These are phyloP conservation scores for Colletotrichum acutatum DNA, from an alignment of 2,329 filamentous ascomycete species.

Conservation along the genomic window DNA sequence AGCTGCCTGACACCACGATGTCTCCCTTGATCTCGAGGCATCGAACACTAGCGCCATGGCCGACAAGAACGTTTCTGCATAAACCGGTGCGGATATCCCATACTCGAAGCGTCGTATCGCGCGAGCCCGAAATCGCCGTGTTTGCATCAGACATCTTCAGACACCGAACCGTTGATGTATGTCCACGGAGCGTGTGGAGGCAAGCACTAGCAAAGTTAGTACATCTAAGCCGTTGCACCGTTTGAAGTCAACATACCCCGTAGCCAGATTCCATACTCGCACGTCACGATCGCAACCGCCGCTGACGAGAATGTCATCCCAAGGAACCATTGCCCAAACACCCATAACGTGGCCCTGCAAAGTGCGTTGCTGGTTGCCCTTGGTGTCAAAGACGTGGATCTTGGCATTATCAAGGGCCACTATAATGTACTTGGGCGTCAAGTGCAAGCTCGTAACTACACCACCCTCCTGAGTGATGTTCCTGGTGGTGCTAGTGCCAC, in stretches of 20 bases:
- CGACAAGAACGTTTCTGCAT: slow-evolving; percentile 91
- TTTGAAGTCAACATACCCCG: slow-evolving; percentile 73
- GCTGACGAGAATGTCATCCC: slow-evolving; percentile 94
- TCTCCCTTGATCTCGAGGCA: slow-evolving; percentile 97
- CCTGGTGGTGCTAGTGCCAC: slow-evolving; percentile 83
- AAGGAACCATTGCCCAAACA: slow-evolving; percentile 99
- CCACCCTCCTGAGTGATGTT: slow-evolving; percentile 97
- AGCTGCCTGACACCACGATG: slow-evolving; percentile 96
- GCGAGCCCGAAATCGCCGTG: slow-evolving; percentile 94
- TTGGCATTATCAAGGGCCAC: slow-evolving; percentile 98
- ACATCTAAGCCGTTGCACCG: not conserved
- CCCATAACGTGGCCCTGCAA: slow-evolving; percentile 98
- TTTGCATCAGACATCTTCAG: slow-evolving; percentile 96
- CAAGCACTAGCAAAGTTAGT: slow-evolving; percentile 65
- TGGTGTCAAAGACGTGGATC: slow-evolving; percentile 96
- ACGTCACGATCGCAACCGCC: slow-evolving; percentile 98
- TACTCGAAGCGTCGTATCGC: slow-evolving; percentile 92
- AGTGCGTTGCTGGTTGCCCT: slow-evolving; percentile 88
- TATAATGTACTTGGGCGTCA: slow-evolving; percentile 96
- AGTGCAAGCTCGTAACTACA: slow-evolving; percentile 93
- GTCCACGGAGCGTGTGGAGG: slow-evolving; percentile 86
- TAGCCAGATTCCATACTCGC: slow-evolving; percentile 94
- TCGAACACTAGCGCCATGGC: slow-evolving; percentile 94
- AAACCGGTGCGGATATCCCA: slow-evolving; percentile 93
- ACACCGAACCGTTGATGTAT: slow-evolving; percentile 96